phyloP scores from a whole-genome alignment of 805 yeast genomes.

The Torulaspora gathmanii region DNA sequence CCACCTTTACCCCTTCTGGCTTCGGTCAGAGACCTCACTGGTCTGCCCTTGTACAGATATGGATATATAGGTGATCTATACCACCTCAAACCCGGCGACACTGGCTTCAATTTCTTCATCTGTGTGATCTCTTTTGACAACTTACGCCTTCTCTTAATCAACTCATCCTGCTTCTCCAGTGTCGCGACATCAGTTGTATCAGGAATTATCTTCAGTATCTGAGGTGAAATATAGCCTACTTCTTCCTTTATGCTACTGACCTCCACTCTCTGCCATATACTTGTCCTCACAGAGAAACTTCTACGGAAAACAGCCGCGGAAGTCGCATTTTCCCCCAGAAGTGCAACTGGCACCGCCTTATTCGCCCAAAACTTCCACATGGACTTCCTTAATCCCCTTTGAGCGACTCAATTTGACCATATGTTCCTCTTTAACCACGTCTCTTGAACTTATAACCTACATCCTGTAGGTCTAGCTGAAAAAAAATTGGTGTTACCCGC shows the following conservation, averaged over 20 bases:
- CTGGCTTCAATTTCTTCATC: conserved; percentile 71
- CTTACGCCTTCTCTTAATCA: conserved; percentile 66
- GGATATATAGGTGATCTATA: conserved; percentile 82
- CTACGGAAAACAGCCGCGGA: conserved; percentile 3
- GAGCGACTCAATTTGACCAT: background rate
- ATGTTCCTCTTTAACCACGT: background rate
- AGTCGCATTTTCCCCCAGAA: background rate
- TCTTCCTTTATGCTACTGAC: conserved; percentile 1
- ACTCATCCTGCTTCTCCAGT: conserved; percentile 72
- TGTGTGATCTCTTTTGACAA: conserved; percentile 64
- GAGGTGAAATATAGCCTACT: conserved; percentile 17
- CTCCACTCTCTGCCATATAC: conserved; percentile 9
- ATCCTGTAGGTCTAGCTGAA: background rate
- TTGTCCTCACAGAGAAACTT: conserved; percentile 8
- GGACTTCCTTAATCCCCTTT: background rate
- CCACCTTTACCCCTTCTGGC: conserved; percentile 75
- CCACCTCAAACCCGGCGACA: conserved; percentile 86
- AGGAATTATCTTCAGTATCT: conserved; percentile 38
- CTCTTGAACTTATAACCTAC: background rate
- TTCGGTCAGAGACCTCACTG: conserved; percentile 68
- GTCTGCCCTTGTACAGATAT: conserved; percentile 81
- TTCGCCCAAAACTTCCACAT: background rate
- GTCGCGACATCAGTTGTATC: conserved; percentile 54
- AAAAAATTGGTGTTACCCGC: conserved; percentile 6
- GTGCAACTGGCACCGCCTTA: background rate